phyloP scores from a whole-genome alignment of 2,329 filamentous ascomycete genomes.

The Trichoderma sp. region DNA sequence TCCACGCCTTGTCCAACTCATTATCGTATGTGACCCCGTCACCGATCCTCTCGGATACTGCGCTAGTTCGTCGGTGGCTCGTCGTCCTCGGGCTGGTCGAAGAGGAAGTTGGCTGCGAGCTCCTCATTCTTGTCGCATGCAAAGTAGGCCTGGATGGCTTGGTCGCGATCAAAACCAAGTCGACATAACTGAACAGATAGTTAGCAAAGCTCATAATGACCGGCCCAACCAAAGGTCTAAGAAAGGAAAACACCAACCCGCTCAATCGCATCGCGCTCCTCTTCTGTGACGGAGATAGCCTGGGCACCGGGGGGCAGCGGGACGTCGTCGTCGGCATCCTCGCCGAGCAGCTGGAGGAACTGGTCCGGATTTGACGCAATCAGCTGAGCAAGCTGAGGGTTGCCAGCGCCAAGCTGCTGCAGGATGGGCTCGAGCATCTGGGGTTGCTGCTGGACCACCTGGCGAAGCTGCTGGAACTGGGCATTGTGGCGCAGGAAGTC shows the following conservation, averaged over 20 bases:
- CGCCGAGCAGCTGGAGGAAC: slow-evolving; percentile 86
- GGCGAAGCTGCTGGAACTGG: slow-evolving; percentile 95
- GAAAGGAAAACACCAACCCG: slow-evolving; percentile 59
- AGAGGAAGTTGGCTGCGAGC: slow-evolving; percentile 95
- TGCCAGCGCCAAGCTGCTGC: slow-evolving; percentile 91
- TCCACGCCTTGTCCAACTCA: slow-evolving; percentile 28
- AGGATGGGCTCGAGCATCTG: slow-evolving; percentile 98
- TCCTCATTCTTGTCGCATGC: slow-evolving; percentile 99
- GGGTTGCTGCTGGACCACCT: slow-evolving; percentile 95
- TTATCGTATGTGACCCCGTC: slow-evolving; percentile 37
- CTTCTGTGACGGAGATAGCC: slow-evolving; percentile 87
- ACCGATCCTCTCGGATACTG: slow-evolving; percentile 25
- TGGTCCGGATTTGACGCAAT: slow-evolving; percentile 92
- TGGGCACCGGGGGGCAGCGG: slow-evolving; percentile 85
- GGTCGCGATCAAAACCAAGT: slow-evolving; percentile 88
- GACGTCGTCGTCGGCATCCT: slow-evolving; percentile 82
- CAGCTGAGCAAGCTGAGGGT: slow-evolving; percentile 89
- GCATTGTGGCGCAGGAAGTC: slow-evolving; percentile 94
- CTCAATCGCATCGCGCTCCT: slow-evolving; percentile 96
- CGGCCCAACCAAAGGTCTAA: neutral
- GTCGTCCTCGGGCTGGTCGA: slow-evolving; percentile 92
- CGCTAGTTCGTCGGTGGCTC: slow-evolving; percentile 54
- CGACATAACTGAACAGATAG: slow-evolving; percentile 69
- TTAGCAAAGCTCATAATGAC: slow-evolving; percentile 11
- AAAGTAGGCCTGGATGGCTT: slow-evolving; percentile 97